Conservation (phyloP, 2,329 filamentous ascomycete genomes). For the Penicillium sp. region DNA sequence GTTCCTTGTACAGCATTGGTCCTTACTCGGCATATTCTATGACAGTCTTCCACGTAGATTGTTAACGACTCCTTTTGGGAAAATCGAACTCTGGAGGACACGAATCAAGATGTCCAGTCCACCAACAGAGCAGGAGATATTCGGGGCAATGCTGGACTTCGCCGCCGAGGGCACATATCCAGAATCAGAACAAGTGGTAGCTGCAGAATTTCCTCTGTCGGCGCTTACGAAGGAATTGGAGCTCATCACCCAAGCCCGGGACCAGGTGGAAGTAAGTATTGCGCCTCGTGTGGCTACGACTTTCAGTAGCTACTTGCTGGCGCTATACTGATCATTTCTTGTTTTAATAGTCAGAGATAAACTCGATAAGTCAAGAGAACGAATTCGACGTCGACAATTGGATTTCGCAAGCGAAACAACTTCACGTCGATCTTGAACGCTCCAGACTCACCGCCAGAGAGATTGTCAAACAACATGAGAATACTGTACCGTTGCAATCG, state of each 20-base stretch:
- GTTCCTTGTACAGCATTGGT: not conserved
- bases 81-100: slow-evolving; percentile 7
- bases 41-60: not conserved
- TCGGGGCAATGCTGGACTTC: slow-evolving; percentile 68
- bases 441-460: slow-evolving; percentile 80
- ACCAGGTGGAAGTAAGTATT: slow-evolving; percentile 57
- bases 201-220: slow-evolving; percentile 55
- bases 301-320: not conserved
- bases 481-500: slow-evolving; percentile 65
- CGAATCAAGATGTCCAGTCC: slow-evolving; percentile 40
- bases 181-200: slow-evolving; percentile 60
- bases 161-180: slow-evolving; percentile 62
- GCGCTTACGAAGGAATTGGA: slow-evolving; percentile 57
- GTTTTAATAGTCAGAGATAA: slow-evolving; percentile 68
- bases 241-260: slow-evolving; percentile 56
- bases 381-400: slow-evolving; percentile 82
- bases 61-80: not conserved
- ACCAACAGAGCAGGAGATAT: slow-evolving; percentile 50
- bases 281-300: not conserved
- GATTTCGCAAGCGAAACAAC: slow-evolving; percentile 80
- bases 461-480: slow-evolving; percentile 78
- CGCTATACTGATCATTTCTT: slow-evolving; percentile 18
- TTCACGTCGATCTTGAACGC: slow-evolving; percentile 83
- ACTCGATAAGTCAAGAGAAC: slow-evolving; percentile 74
- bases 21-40: not conserved